Evolutionary conservation across 2,329 filamentous ascomycete species (phyloP), one percentile per base, ranked within the genome.

Genomic region (Fusarium sp.): DNA sequence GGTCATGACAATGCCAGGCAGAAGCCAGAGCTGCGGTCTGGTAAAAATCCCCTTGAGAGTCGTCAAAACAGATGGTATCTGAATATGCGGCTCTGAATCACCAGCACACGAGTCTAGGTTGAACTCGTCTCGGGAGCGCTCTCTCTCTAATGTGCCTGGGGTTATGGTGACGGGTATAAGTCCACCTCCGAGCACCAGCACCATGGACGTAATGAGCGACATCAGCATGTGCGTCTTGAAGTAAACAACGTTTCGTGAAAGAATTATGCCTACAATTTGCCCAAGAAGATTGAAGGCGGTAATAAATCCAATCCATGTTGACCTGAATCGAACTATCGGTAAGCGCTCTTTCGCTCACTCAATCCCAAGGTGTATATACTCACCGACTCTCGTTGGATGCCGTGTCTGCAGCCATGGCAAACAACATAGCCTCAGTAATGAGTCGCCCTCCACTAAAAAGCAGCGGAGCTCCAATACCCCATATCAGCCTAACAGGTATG

Each of bases 351-450:
- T 32, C 9, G 23, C 23, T 38, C 8, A 13, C 14, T 32, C 15
- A 13, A 10, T 25, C 8, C 21, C 1, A 6, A 7, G 19, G 13
- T 13, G 21, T 4, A 25, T 54, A 6, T 25, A 8, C 47, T 55
- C 54, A 59, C 70, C 65, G 50, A 21, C 60, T 65, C 10, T 47
- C 36, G 19, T 53, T 39, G 14, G 63, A 45, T 13, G 54, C 57
- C 7, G 49, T 48, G 23, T 71, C 67, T n/a, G 61, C 65, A 32
- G 70, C 57, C 21, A 70, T 63, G 31, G 70, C 57, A 44, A 72
- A 72, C 11, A 71, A 55, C 62, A 71, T 71, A 27, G 69, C 67
- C 31, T 72, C 70, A 13, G 60, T 64, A 25, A 72, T 64, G 23
- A 61, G 56, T 15, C 60, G 53, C 6, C 70, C 69, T 9, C 70